Evolutionary conservation across 1,284 basidiomycete species (phyloP).

Genomic region (Coniophora puteana): DNA sequence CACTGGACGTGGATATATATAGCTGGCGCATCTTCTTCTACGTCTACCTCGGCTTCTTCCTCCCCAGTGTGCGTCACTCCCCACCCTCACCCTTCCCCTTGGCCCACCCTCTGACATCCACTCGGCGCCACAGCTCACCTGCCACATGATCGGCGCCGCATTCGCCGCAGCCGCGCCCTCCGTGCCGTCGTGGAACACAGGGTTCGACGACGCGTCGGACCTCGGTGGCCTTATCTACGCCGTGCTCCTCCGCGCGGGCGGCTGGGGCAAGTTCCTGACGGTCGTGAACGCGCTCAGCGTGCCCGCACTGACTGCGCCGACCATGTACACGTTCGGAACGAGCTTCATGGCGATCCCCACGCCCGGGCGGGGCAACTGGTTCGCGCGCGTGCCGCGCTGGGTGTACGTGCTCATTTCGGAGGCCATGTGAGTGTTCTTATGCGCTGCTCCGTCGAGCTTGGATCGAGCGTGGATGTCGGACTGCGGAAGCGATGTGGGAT

Average conservation of each 20-base stretch:
- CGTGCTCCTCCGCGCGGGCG: conserved; percentile 44
- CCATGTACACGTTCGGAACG: conserved; percentile 75
- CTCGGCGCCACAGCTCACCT: conserved; percentile 38
- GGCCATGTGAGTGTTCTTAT: conserved; percentile 47
- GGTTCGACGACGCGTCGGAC: conserved; percentile 50
- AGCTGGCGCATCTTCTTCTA: conserved; percentile 55
- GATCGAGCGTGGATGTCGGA: no score
- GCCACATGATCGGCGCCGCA: conserved; percentile 63
- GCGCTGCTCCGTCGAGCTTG: not conserved
- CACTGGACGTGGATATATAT: conserved; percentile 2
- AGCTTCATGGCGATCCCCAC: conserved; percentile 68
- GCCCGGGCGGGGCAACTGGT: conserved; percentile 33
- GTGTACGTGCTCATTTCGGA: conserved; percentile 68
- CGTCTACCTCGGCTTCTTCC: conserved; percentile 63
- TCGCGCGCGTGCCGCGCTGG: conserved; percentile 65
- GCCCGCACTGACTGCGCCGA: conserved; percentile 61
- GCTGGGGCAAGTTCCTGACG: conserved; percentile 54
- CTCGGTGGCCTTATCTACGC: conserved; percentile 56
- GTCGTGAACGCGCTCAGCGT: conserved; percentile 44
- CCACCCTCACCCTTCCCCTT: not conserved
- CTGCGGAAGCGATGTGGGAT: no score
- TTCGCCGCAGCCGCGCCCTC: conserved; percentile 55
- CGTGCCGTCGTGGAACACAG: conserved; percentile 55
- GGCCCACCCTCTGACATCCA: conserved; percentile 3
- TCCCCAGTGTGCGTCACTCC: conserved; percentile 45